Conservation (phyloP, 2,329 filamentous ascomycete species). For the Aspergillus tubingensis region DNA sequence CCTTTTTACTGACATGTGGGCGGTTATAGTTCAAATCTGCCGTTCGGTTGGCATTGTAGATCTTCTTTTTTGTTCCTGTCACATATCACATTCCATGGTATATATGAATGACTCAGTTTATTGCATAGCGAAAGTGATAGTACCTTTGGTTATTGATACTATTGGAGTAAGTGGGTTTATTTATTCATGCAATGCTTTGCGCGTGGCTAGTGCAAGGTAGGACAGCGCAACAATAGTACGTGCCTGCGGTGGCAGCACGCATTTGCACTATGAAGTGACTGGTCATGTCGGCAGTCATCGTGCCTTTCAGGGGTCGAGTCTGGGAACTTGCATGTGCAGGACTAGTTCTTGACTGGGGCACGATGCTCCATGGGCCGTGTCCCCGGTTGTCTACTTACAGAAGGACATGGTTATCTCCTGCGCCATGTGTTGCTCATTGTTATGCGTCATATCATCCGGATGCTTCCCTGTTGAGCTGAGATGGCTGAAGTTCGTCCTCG, state of each 20-base stretch:
- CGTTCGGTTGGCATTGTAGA: constrained; percentile 20
- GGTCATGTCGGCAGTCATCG: not conserved
- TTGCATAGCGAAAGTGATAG: not conserved
- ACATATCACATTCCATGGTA: not conserved
- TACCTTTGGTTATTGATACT: not conserved
- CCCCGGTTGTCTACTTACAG: not conserved
- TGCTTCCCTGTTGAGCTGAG: not conserved
- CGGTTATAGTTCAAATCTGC: constrained; percentile 36
- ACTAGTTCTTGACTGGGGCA: not conserved
- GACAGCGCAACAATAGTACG: not conserved
- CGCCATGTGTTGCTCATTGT: not conserved
- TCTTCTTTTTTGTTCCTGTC: not conserved
- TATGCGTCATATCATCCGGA: not conserved
- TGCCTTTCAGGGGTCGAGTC: not conserved
- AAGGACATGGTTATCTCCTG: not conserved
- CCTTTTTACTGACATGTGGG: constrained; percentile 5
- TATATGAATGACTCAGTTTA: not conserved
- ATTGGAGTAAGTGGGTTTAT: not conserved
- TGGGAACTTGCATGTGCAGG: not conserved
- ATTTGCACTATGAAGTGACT: not conserved
- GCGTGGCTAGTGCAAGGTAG: not conserved
- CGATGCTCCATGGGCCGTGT: not conserved
- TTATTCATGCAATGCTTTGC: not conserved
- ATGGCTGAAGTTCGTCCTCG: too few species aligned
- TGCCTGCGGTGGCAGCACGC: not conserved